Evolutionary conservation across 441 rosid species (phyloP), one percentile per base, ranked within the genome.

Genomic region (Pelargonium australe): DNA sequence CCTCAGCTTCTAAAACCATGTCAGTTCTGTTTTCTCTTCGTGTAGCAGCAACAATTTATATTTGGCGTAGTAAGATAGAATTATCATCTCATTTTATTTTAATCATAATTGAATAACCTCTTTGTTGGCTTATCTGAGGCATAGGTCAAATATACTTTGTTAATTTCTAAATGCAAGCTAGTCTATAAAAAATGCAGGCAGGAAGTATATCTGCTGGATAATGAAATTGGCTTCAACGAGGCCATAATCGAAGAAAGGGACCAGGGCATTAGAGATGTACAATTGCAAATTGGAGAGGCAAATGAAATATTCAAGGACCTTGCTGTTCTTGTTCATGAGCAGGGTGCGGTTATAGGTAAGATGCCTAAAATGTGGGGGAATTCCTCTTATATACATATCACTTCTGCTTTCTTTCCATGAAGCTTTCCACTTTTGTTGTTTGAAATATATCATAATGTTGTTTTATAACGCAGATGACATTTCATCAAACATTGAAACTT

Each of bases 211-310:
- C 81, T 86, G 40, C 74, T 85, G 75, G 89, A 85, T 76, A 88
- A 88, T 75, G 93, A 88, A 80, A 77, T 86, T 37, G 74, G 80
- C 68, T 88, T 88, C 77, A 88, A 86, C 63, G 94, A 85, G 77
- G 89, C 91, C 72, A 76, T 88, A 57, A 82, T 88, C 63, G 94
- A 88, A 47, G 94, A 88, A 79, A 81, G 91, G 74, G 94, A 85
- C 1, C 86, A 85, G 65, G 94, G 89, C 9, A 79, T 88, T 53
- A 78, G 79, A 79, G 94, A 86, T 44, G 77, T 86, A 63, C 81
- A 81, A 40, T 82, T 77, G 67, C 91, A 88, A 78, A 86, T 88
- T 76, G 89, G 85, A 61, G 73, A 88, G 78, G 86, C 79, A 13
- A 88, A 82, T 72, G 94, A 88, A 58, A 88, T 88, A 73, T 84